phyloP scores from a whole-genome alignment of 73 alveolate species.

The Blepharisma stoltei region DNA sequence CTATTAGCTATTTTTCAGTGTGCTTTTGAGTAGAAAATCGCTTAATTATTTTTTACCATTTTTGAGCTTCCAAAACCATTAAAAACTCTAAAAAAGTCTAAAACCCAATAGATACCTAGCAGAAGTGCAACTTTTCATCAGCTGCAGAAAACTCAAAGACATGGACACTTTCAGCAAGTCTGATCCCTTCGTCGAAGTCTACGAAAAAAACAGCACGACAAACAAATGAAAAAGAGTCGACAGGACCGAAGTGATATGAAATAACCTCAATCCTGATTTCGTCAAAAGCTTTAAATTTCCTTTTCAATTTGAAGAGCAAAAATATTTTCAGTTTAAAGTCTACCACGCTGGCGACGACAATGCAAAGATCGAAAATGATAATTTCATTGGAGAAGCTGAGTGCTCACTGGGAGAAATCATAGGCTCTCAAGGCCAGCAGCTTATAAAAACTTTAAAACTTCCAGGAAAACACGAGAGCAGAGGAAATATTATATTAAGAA shows the following conservation, averaged over 20 bases:
- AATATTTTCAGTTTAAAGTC: constrained; percentile 60
- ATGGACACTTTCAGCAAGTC: constrained; percentile 55
- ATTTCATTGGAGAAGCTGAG: constrained; percentile 46
- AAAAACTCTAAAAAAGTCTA: too few species aligned
- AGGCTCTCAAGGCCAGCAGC: constrained; percentile 36
- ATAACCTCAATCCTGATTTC: constrained; percentile 76
- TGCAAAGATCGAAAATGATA: constrained; percentile 36
- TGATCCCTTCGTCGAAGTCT: constrained; percentile 55
- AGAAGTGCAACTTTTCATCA: constrained; percentile 46
- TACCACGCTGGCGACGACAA: constrained; percentile 63
- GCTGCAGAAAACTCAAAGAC: constrained; percentile 63
- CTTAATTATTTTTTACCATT: too few species aligned
- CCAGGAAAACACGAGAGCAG: neutral
- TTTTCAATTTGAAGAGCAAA: constrained; percentile 74
- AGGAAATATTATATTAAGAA: constrained; percentile 19
- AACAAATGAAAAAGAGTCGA: constrained; percentile 44
- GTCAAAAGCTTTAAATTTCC: constrained; percentile 48
- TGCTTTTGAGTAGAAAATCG: too few species aligned
- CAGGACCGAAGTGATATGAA: constrained; percentile 59
- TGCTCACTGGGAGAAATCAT: constrained; percentile 38
- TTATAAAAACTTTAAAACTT: constrained; percentile 23
- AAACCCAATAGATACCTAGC: too few species aligned
- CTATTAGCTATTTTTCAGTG: too few species aligned
- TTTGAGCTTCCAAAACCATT: too few species aligned
- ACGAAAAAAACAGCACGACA: constrained; percentile 5